Percentiles rank a stretch among this genome's conserved stretches.
Evolutionary conservation across 768 basidiomycete genomes (phyloP).

Genomic region (Boletus subparvulus): DNA sequence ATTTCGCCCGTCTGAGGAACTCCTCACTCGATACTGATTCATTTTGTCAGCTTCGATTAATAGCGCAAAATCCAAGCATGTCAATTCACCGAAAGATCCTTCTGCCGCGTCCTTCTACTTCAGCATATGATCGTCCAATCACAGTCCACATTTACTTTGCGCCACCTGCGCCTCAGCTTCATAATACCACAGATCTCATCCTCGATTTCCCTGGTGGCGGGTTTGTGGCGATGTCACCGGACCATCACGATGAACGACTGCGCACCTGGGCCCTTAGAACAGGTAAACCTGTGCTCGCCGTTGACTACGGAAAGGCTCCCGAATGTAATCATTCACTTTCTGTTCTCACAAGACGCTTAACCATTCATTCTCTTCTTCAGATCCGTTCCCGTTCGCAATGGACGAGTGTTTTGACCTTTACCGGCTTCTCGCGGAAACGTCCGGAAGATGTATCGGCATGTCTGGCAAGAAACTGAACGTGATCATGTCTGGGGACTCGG

Average conservation of each 20-base stretch:
- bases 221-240: constrained; percentile 93
- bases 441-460: constrained; percentile 83
- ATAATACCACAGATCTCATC: constrained; percentile 73
- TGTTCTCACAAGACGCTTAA: constrained; percentile 1
- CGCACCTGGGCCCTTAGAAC: constrained; percentile 81
- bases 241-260: constrained; percentile 94
- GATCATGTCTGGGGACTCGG: constrained; percentile 92
- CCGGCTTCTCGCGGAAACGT: constrained; percentile 74
- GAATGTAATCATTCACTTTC: constrained; percentile 62
- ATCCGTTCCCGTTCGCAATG: constrained; percentile 95
- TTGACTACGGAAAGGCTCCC: constrained; percentile 96
- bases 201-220: constrained; percentile 96
- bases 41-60: constrained; percentile 53
- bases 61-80: constrained; percentile 55
- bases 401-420: constrained; percentile 95
- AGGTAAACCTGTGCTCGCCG: constrained; percentile 73
- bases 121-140: constrained; percentile 78
- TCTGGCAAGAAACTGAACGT: constrained; percentile 76
- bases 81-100: constrained; percentile 70
- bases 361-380: constrained; percentile 38
- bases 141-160: constrained; percentile 82
- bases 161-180: constrained; percentile 61
- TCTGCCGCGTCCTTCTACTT: constrained; percentile 78
- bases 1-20: constrained; percentile 25
- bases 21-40: constrained; percentile 5